Evolutionary conservation across 768 basidiomycete genomes (phyloP), one percentile per base, ranked within the genome.

Genomic region (Suillus hirtellus): DNA sequence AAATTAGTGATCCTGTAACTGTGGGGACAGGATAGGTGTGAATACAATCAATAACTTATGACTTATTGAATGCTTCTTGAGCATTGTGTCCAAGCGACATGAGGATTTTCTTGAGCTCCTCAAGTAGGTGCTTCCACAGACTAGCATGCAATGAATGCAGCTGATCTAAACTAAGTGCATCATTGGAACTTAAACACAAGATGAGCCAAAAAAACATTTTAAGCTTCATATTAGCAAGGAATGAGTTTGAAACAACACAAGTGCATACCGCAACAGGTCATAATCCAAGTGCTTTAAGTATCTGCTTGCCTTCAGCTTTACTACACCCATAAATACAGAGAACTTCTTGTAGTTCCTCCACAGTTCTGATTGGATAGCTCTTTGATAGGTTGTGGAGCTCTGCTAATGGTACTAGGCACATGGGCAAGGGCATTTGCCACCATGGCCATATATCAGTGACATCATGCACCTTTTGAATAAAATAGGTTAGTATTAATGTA

Each of bases 121-220:
- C 54, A 21, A 72, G 70, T 2, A 81, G 52, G 60, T 81, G 79
- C 40, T 77, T 69, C 60, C 70, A 75, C 3, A 79, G 37, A 3
- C 80, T 81, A 35, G 60, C 54, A 46, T 73, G 60, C 59, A 78
- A 70, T 10, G 64, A 68, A 65, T 83, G 81, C 19, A 82, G 69
- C 1, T 68, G 68, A 65, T 84, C 81, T 62, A 76, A 82, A 11
- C 76, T 77, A 2, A 76, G 27, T 35, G 77, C 74, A 5, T 42
- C 21, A 59, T 78, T 65, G 9, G 76, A 75, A 64, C 80, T 77
- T 6, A 76, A 79, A 62, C 70, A 38, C 19, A 31, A 44, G 17
- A 82, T 40, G 0, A 31, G 49, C 79, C 79, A 82, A 63, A 82
- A 82, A 82, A 4, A 75, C 72, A 70, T 80, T 82, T 79, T 80